phyloP scores from a whole-genome alignment of 1,284 basidiomycete species.

The Leccinum brunneo-olivaceum region DNA sequence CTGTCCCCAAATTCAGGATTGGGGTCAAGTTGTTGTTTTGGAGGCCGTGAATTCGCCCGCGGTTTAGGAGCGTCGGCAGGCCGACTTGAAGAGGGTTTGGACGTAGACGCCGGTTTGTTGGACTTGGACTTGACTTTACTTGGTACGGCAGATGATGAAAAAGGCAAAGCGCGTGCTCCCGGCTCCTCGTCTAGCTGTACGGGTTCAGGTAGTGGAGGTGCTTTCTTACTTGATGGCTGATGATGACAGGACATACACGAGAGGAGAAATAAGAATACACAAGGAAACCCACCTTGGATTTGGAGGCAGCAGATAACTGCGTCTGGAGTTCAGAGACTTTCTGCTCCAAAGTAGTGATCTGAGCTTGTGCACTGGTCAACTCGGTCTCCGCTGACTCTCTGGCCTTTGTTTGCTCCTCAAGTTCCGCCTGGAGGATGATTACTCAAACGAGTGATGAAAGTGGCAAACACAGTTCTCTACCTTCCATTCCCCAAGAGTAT shows the following conservation, averaged over 20 bases:
- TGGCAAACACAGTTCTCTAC: constrained; percentile 24
- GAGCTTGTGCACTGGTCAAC: constrained; percentile 25
- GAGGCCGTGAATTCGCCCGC: constrained; percentile 14
- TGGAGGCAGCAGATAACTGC: constrained; percentile 33
- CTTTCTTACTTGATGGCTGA: constrained; percentile 19
- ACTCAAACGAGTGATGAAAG: neutral
- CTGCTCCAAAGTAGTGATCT: constrained; percentile 33
- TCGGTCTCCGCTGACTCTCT: constrained; percentile 28
- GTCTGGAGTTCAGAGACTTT: constrained; percentile 38
- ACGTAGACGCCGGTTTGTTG: constrained; percentile 10
- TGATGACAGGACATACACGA: neutral
- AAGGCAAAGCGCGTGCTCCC: neutral
- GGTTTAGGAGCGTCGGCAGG: constrained; percentile 18
- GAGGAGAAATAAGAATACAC: neutral
- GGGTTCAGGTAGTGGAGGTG: constrained; percentile 1
- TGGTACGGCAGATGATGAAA: constrained; percentile 9
- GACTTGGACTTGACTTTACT: constrained; percentile 12
- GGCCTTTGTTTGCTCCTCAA: constrained; percentile 30
- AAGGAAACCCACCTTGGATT: constrained; percentile 16
- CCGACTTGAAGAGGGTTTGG: constrained; percentile 17
- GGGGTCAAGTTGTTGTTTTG: constrained; percentile 13
- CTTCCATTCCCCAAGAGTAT: constrained; percentile 37
- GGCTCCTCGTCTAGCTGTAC: constrained; percentile 10
- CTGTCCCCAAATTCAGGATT: constrained; percentile 21
- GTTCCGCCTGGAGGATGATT: constrained; percentile 28